Evolutionary conservation across 2,329 filamentous ascomycete genomes (phyloP).

Genomic region (Fusarium pseudonygamai): DNA sequence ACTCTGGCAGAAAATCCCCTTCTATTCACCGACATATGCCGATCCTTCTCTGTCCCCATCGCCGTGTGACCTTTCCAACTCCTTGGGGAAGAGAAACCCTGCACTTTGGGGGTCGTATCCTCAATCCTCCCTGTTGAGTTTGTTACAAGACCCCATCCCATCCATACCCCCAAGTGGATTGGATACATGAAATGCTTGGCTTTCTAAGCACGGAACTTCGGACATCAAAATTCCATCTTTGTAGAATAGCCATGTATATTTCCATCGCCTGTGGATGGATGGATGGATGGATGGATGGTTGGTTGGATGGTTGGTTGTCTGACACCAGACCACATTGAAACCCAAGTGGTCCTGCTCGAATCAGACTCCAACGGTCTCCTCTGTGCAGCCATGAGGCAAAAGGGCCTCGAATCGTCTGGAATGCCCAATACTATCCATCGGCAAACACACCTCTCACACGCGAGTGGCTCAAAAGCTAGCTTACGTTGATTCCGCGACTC

Average conservation of each 20-base stretch:
- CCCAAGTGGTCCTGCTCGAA: not conserved
- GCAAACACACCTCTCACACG: slow-evolving; percentile 9
- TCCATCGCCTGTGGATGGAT: not conserved
- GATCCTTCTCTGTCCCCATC: slow-evolving; percentile 8
- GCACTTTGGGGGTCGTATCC: not conserved
- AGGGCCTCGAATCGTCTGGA: slow-evolving; percentile 6
- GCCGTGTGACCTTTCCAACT: not conserved
- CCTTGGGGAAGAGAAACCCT: slow-evolving; percentile 22
- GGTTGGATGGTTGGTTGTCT: not conserved
- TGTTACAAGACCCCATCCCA: slow-evolving; percentile 12
- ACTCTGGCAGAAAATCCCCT: slow-evolving; percentile 4
- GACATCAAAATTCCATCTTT: not conserved
- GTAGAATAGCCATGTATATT: not conserved
- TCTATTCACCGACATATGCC: slow-evolving; percentile 19
- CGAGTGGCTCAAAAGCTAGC: slow-evolving; percentile 10
- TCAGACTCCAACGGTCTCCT: not conserved
- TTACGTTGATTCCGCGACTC: slow-evolving; percentile 31
- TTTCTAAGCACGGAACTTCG: not conserved
- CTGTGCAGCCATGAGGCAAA: slow-evolving; percentile 10
- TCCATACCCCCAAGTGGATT: not conserved
- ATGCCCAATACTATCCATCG: slow-evolving; percentile 8
- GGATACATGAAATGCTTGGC: slow-evolving; percentile 2
- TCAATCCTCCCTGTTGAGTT: not conserved
- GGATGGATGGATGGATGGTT: not conserved
- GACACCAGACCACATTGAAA: not conserved